Evolutionary conservation across 495 filamentous ascomycete genomes (phyloP).

Genomic region (Xylaria acuta): DNA sequence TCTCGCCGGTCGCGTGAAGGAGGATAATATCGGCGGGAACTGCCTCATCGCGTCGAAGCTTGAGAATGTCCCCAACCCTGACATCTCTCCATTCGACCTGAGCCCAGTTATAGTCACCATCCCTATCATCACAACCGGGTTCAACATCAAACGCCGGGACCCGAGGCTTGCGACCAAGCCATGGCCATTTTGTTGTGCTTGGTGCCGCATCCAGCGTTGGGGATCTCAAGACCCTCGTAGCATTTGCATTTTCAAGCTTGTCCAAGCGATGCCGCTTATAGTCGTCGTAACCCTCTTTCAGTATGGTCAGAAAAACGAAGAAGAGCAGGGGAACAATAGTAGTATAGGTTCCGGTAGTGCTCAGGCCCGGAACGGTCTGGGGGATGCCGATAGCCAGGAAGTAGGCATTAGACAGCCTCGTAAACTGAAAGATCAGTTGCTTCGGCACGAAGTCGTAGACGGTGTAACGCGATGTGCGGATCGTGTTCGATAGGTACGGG

Average conservation of each 20-base stretch:
- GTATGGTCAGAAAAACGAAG: conserved; percentile 86
- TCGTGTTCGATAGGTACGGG: conserved; percentile 76
- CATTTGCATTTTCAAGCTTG: conserved; percentile 81
- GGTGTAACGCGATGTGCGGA: conserved; percentile 85
- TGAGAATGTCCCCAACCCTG: conserved; percentile 81
- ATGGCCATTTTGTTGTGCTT: conserved; percentile 28
- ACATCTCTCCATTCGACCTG: conserved; percentile 79
- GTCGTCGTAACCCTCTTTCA: conserved; percentile 91
- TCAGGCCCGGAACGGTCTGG: conserved; percentile 86
- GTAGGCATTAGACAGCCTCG: conserved; percentile 89
- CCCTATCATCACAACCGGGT: conserved; percentile 28
- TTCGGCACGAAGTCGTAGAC: conserved; percentile 88
- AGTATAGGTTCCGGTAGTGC: conserved; percentile 88
- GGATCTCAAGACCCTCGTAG: conserved; percentile 60
- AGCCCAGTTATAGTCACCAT: conserved; percentile 59
- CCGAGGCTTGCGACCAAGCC: conserved; percentile 12
- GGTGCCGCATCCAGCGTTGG: background rate
- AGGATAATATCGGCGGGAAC: conserved; percentile 82
- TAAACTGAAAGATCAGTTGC: conserved; percentile 88
- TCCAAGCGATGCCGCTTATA: conserved; percentile 82
- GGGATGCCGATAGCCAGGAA: conserved; percentile 86
- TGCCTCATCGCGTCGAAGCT: conserved; percentile 74
- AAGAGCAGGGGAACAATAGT: conserved; percentile 83
- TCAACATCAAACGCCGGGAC: conserved; percentile 6
- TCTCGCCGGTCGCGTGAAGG: conserved; percentile 75